phyloP scores from a whole-genome alignment of 2,329 filamentous ascomycete species.

The Leptographium lundbergii region DNA sequence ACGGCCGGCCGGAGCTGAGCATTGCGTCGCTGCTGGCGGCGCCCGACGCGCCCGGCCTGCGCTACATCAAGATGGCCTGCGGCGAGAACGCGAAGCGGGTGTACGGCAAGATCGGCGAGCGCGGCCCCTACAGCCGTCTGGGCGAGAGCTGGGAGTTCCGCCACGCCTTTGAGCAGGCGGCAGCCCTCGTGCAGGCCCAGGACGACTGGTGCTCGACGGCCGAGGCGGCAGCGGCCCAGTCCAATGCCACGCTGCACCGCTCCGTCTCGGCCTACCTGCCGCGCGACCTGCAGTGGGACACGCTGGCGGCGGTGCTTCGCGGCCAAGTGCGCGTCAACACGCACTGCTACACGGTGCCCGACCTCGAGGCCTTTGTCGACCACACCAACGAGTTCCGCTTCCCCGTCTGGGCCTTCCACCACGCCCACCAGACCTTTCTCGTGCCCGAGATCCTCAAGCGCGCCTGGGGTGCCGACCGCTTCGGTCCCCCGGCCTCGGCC shows the following conservation, averaged over 20 bases:
- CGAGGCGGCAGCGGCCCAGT: conserved; percentile 43
- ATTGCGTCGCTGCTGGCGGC: conserved; percentile 52
- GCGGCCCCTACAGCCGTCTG: conserved; percentile 46
- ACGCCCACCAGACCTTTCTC: conserved; percentile 54
- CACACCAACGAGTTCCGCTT: conserved; percentile 64
- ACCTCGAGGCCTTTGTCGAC: conserved; percentile 56
- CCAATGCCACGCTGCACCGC: conserved; percentile 32
- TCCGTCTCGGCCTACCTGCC: conserved; percentile 46
- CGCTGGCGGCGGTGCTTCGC: conserved; percentile 47
- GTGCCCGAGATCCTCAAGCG: conserved; percentile 52
- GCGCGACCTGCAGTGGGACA: conserved; percentile 50
- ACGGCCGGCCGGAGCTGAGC: conserved; percentile 51
- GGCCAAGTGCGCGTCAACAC: conserved; percentile 59
- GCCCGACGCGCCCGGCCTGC: conserved; percentile 45
- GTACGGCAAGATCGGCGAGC: conserved; percentile 41
- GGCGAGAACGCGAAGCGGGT: conserved; percentile 56
- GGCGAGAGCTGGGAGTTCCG: conserved; percentile 60
- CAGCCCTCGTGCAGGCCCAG: conserved; percentile 42
- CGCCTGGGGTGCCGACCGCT: conserved; percentile 30
- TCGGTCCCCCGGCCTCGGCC: conserved; percentile 13
- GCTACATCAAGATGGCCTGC: conserved; percentile 68
- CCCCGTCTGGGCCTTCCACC: conserved; percentile 53
- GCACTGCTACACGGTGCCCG: conserved; percentile 58
- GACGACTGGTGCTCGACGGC: conserved; percentile 52
- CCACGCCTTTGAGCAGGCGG: conserved; percentile 52